Evolutionary conservation across 345 rosid species (phyloP), one percentile per base, ranked within the genome.

Genomic region (Salix purpurea): DNA sequence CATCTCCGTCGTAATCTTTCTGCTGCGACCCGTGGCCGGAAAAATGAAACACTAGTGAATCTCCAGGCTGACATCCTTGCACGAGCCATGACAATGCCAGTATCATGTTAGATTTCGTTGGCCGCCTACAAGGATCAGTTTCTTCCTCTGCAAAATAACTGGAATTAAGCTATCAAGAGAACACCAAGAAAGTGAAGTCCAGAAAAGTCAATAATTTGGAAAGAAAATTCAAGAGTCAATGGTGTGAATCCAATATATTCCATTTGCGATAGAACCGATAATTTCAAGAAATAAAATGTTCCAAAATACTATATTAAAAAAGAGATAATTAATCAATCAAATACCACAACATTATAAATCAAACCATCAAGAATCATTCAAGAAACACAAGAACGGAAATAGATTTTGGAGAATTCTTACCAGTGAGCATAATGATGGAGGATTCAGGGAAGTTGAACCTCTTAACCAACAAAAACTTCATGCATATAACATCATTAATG

Each of bases 41-140:
- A 78, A 86, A 94, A 80, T 92, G 97, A 78, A 94, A 92, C 44
- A 94, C 81, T 54, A 94, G 89, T 36, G 98, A 94, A 79, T 94
- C 98, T 61, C 97, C 96, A 39, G 97, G 87, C 42, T 91, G 92
- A 78, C 91, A 91, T 39, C 93, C 97, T 85, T 92, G 98, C 24
- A 94, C 91, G 28, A 92, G 92, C 98, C 98, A 94, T 83, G 78
- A 85, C 61, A 92, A 74, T 28, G 97, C 97, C 98, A 94, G 89
- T 82, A 94, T 90, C 86, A 94, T 71, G 83, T 92, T 94, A 2
- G 86, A 87, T 79, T 90, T 92, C 21, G 83, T 91, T 7, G 98
- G 98, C 56, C 84, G 80, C 75, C 91, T 90, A 72, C 86, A 83
- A 7, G 96, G 93, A 44, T 92, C 96, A 6, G 88, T 85, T 85